These are phyloP conservation scores for Schizothecium vesticola DNA, from an alignment of 495 filamentous ascomycete species.

Conservation along the genomic window DNA sequence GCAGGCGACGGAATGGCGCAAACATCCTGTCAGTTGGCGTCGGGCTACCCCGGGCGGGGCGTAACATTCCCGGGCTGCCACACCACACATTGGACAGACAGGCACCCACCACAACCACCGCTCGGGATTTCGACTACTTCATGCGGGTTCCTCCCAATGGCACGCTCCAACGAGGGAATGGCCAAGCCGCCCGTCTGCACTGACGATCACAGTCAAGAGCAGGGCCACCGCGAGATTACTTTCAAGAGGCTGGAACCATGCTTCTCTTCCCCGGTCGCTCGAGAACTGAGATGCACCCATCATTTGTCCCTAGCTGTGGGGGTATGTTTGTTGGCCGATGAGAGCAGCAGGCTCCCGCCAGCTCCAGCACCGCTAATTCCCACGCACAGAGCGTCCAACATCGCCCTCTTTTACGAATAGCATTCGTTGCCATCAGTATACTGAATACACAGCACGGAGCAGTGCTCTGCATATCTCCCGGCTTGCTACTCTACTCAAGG, in stretches of 20 bases:
- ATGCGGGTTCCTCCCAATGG: neutral
- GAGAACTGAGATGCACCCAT: neutral
- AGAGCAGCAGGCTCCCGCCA: neutral
- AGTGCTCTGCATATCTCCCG: neutral
- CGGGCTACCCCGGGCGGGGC: neutral
- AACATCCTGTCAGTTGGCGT: constrained; percentile 5
- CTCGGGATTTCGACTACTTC: neutral
- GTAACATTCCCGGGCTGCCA: neutral
- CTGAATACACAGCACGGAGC: neutral
- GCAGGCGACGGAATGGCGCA: constrained; percentile 6
- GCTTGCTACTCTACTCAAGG: too few species aligned
- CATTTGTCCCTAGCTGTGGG: neutral
- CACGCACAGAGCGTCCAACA: neutral
- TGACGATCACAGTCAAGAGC: neutral
- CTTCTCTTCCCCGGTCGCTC: neutral
- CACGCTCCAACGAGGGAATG: neutral
- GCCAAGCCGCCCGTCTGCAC: neutral
- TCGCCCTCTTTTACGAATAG: neutral
- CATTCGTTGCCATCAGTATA: neutral
- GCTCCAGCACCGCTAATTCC: neutral
- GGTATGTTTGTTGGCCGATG: neutral
- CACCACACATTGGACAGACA: neutral
- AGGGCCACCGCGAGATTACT: neutral
- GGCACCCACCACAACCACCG: neutral
- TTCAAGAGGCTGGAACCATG: neutral